These are phyloP conservation scores for Sugiyamaella lignohabitans DNA, from an alignment of 805 yeast species.

Conservation along the genomic window DNA sequence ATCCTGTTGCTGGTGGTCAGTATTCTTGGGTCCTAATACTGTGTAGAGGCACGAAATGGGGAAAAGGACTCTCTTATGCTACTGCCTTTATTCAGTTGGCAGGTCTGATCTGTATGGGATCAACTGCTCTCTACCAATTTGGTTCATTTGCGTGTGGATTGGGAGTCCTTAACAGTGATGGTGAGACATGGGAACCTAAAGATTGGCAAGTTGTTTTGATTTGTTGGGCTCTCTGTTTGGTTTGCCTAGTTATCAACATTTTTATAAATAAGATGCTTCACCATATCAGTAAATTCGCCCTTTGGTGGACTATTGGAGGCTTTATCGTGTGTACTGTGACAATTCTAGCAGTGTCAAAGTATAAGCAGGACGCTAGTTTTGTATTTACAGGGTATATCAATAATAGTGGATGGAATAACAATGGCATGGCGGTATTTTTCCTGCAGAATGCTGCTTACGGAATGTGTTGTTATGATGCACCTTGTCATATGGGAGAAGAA, in stretches of 20 bases:
- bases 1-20: conserved; percentile 64
- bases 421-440: conserved; percentile 13
- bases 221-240: neutral
- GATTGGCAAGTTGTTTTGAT: conserved; percentile 19
- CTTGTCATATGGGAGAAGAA: conserved; percentile 60
- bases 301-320: conserved; percentile 24
- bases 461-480: conserved; percentile 62
- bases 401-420: conserved; percentile 13
- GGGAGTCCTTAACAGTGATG: conserved; percentile 16
- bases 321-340: conserved; percentile 16
- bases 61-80: conserved; percentile 14
- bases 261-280: conserved; percentile 12
- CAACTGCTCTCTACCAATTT: conserved; percentile 24
- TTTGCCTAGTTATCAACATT: neutral
- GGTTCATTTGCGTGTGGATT: conserved; percentile 19
- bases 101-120: conserved; percentile 25
- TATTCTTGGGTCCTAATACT: conserved; percentile 56
- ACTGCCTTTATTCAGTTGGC: conserved; percentile 25
- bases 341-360: conserved; percentile 12
- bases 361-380: conserved; percentile 12
- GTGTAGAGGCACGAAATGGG: conserved; percentile 16
- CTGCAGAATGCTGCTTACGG: conserved; percentile 29
- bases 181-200: conserved; percentile 12
- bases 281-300: conserved; percentile 21
- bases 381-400: conserved; percentile 13